Percentiles rank a stretch among this genome's conserved stretches.
phyloP scores from a whole-genome alignment of 768 basidiomycete species.

The Mycena chlorophos region DNA sequence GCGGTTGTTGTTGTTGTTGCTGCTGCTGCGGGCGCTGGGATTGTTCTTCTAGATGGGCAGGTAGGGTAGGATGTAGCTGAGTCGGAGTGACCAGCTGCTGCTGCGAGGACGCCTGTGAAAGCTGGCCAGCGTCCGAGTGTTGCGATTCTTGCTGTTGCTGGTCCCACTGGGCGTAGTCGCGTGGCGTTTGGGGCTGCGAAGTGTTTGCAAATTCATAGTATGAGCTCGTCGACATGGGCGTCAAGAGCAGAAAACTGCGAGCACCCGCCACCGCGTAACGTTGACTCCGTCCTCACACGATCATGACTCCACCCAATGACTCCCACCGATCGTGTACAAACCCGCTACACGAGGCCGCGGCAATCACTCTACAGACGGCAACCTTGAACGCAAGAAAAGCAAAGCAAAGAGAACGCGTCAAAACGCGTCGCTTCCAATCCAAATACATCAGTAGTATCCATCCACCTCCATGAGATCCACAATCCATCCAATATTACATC shows the following conservation, averaged over 20 bases:
- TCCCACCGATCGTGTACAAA: no score
- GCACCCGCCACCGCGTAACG: no score
- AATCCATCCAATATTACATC: no score
- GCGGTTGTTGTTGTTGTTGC: slow-evolving; percentile 24
- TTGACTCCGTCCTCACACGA: no score
- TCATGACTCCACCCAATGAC: no score
- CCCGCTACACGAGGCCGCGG: no score
- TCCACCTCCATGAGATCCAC: no score
- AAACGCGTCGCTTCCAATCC: no score
- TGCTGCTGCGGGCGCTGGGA: slow-evolving; percentile 27
- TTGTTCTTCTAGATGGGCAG: background rate
- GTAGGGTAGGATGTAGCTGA: background rate
- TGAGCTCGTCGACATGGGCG: background rate
- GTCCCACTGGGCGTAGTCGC: background rate
- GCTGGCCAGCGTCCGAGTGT: background rate
- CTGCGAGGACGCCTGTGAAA: background rate
- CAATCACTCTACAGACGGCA: no score
- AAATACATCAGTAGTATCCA: no score
- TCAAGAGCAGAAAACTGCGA: background rate
- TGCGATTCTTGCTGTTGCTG: background rate
- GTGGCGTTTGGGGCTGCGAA: background rate
- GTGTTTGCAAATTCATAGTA: background rate
- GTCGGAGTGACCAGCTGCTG: background rate
- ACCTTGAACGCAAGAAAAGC: no score
- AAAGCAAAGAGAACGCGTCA: no score